Conservation (phyloP, 2,329 filamentous ascomycete species). For the Trichoderma afroharzianum region DNA sequence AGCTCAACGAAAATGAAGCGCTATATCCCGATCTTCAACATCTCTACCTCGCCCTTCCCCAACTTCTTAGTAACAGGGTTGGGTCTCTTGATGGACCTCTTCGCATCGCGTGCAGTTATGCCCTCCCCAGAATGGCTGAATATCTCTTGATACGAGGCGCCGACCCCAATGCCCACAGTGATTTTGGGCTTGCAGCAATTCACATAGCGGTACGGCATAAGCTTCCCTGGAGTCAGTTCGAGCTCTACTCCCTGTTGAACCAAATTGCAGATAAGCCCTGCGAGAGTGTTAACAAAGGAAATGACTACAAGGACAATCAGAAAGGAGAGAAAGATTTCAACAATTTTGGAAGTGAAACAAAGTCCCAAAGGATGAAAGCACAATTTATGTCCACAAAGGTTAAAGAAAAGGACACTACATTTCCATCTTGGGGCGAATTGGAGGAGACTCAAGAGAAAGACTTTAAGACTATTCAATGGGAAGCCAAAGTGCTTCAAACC, state of each 20-base stretch:
- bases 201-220: slow-evolving; percentile 3
- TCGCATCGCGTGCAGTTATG: slow-evolving; percentile 16
- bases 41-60: slow-evolving; percentile 6
- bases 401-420: not conserved
- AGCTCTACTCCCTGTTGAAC: not conserved
- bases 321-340: not conserved
- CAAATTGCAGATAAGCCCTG: not conserved
- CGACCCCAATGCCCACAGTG: slow-evolving; percentile 2
- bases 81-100: slow-evolving; percentile 12
- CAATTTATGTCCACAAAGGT: not conserved
- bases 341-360: not conserved
- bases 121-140: slow-evolving; percentile 2
- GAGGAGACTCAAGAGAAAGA: not conserved
- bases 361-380: not conserved
- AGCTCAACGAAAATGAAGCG: not conserved
- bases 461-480: not conserved
- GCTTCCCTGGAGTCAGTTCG: slow-evolving; percentile 6
- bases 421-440: not conserved
- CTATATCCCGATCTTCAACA: slow-evolving; percentile 7
- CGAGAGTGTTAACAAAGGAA: not conserved
- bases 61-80: not conserved
- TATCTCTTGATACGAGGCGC: slow-evolving; percentile 12
- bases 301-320: not conserved
- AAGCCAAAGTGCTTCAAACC: not conserved
- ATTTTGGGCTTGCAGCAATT: slow-evolving; percentile 11